phyloP scores from a whole-genome alignment of 2,329 filamentous ascomycete species.

The Grosmannia huntii region DNA sequence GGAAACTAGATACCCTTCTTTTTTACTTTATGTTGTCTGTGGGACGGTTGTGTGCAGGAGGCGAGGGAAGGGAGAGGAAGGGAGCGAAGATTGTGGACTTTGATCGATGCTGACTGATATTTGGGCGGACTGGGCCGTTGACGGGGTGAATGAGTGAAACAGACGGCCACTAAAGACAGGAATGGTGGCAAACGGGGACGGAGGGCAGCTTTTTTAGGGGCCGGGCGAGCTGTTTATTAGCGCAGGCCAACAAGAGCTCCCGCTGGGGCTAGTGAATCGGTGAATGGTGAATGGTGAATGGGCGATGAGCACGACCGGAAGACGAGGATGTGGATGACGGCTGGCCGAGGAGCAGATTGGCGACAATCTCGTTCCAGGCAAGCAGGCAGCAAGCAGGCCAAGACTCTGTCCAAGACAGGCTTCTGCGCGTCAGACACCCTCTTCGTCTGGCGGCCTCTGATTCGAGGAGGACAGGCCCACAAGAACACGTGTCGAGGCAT shows the following conservation, averaged over 20 bases:
- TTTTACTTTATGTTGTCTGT: background rate
- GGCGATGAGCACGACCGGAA: background rate
- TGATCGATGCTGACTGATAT: background rate
- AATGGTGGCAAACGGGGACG: background rate
- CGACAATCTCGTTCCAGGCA: background rate
- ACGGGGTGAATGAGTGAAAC: background rate
- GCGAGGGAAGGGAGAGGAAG: background rate
- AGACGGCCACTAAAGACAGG: background rate
- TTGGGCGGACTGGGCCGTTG: background rate
- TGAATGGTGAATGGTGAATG: background rate
- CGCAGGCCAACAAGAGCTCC: background rate
- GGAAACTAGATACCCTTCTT: background rate
- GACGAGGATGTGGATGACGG: background rate
- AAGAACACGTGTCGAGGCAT: conserved; percentile 2
- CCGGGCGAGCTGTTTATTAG: background rate
- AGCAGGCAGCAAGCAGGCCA: background rate
- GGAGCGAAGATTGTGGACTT: background rate
- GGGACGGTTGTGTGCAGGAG: background rate
- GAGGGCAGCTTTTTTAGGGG: background rate
- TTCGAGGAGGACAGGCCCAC: background rate
- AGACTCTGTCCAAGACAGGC: background rate
- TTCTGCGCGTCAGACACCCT: background rate
- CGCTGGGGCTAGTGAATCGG: background rate
- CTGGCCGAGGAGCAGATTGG: background rate
- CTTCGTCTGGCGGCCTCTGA: background rate